Base-by-base conservation (phyloP, 225 moss, liverwort and hornwort genomes). In the Bryum argenteum region DNA sequence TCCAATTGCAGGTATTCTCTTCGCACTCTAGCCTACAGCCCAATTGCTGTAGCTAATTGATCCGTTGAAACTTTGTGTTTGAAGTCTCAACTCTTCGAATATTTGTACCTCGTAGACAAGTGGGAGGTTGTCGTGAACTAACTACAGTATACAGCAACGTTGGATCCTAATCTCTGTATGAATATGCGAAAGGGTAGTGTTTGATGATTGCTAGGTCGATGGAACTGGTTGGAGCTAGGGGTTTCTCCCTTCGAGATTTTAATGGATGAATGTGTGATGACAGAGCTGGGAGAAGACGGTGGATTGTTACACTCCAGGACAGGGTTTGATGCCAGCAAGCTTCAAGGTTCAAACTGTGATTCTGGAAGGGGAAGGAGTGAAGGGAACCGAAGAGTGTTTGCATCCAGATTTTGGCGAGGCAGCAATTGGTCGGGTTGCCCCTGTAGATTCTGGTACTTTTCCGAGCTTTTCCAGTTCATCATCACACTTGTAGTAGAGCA, bases 271-370 rank as follows among this genome's bases (percentile, higher is more conserved):
- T 63, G 21, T 67, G 9, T 80, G 52, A 20, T 53, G 52, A 71
- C 84, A 93, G 96, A 96, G 96, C 75, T 96, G 91, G 93, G 91
- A 96, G 81, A 96, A 96, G 79, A 90, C 91, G 2, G 91, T 96
- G 47, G 96, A 96, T 77, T 96, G 93, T 65, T 96, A 93, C 77
- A 81, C 84, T 21, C 96, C 93, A 12, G 96, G 93, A 53, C 87
- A 91, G 76, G 96, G 96, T 15, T 83, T 96, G 70, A 93, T 96
- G 91, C 96, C 91, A 48, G 96, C 96, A 11, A 96, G 93, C 67
- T 96, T 93, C 66, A 96, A 96, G 71, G 87, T 91, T 9, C 88
- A 82, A 44, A 88, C 90, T 12, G 73, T 91, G 17, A 61, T 54
- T 52, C 59, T 84, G 15, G 88, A 93, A 15, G 91, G 91, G 17